Conservation (phyloP, 2,329 filamentous ascomycete genomes). For the Phyllosticta ampelicida region DNA sequence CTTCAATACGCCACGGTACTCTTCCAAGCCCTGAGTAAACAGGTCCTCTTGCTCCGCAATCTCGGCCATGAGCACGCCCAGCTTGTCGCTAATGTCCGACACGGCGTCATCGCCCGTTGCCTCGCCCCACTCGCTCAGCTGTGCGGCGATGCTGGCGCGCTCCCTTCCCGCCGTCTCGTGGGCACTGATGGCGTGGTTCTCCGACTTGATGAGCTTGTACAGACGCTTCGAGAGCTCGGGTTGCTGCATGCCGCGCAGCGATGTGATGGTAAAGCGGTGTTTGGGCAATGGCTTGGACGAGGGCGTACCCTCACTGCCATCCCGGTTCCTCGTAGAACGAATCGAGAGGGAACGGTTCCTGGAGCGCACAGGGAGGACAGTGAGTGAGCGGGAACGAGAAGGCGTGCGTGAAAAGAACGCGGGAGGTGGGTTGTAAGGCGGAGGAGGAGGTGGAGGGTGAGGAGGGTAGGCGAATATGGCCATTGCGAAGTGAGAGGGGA, state of each 20-base stretch:
- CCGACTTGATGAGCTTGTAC: constrained; percentile 86
- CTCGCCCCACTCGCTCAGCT: constrained; percentile 96
- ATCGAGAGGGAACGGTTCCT: constrained; percentile 68
- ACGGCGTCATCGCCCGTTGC: constrained; percentile 77
- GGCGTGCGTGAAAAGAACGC: constrained; percentile 13
- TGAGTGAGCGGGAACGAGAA: constrained; percentile 23
- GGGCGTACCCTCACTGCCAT: constrained; percentile 27
- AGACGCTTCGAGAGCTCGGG: constrained; percentile 83
- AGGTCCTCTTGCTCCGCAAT: constrained; percentile 87
- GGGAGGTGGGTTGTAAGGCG: constrained; percentile 17
- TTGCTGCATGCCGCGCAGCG: constrained; percentile 73
- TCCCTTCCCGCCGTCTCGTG: constrained; percentile 80
- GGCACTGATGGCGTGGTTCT: constrained; percentile 76
- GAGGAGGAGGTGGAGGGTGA: constrained; percentile 19
- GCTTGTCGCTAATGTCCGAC: constrained; percentile 87
- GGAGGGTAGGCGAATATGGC: constrained; percentile 19
- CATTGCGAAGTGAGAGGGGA: constrained; percentile 13
- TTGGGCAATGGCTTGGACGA: constrained; percentile 36
- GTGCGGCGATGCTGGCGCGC: constrained; percentile 71
- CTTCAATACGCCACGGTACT: constrained; percentile 73
- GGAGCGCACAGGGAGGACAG: constrained; percentile 15
- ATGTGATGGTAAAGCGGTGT: constrained; percentile 74
- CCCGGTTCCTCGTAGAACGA: constrained; percentile 44
- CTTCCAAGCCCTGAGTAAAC: constrained; percentile 79
- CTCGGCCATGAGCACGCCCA: constrained; percentile 84